Evolutionary conservation across 352 stramenopile genomes (phyloP), one percentile per base, ranked within the genome.

Genomic region (Chrysophaeum taylorii): DNA sequence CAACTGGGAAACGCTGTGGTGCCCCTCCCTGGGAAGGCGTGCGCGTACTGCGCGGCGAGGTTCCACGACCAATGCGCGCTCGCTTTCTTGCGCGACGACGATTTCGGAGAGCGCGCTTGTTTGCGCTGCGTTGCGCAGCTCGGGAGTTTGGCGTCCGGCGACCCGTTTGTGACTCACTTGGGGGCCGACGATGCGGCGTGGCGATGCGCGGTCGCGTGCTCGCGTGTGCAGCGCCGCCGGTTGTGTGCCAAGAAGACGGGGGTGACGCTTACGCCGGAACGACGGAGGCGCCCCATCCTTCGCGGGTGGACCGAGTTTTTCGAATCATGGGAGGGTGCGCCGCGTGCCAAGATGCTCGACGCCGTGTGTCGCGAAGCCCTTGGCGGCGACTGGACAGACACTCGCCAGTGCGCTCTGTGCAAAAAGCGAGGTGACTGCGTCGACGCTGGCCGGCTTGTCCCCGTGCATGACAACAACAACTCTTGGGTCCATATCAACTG

Each of bases 401-500:
- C 75, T 16, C 86, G 87, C 0, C 86, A 84, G 62, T 94, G 88
- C 39, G 76, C 76, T 16, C 70, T 94, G 54, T 94, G 88, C 71
- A 90, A 88, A 31, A 84, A 88, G 67, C 80, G 88, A 50, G 88
- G 87, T 7, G 88, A 94, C 54, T 79, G 84, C 50, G 71, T 79
- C 36, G 70, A 80, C 15, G 89, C 84, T 48, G 88, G 88, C 14
- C 82, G 88, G 0, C 77, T 94, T 31, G 64, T 94, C 5, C 90
- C 89, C 72, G 82, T 85, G 18, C 36, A 70, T 7, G 36, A 72
- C 23, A 62, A 70, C 0, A 84, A 92, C 25, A 85, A 93, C 45
- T 79, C 87, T 33, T 97, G 88, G 87, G 84, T 95, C 4, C 92
- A 97, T 75, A 75, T 90, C 7, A 94, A 93, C 70, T 97, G 92